Percentiles rank a stretch among this genome's conserved stretches.
phyloP scores from a whole-genome alignment of 2,329 filamentous ascomycete genomes.

The Fusarium sp. region DNA sequence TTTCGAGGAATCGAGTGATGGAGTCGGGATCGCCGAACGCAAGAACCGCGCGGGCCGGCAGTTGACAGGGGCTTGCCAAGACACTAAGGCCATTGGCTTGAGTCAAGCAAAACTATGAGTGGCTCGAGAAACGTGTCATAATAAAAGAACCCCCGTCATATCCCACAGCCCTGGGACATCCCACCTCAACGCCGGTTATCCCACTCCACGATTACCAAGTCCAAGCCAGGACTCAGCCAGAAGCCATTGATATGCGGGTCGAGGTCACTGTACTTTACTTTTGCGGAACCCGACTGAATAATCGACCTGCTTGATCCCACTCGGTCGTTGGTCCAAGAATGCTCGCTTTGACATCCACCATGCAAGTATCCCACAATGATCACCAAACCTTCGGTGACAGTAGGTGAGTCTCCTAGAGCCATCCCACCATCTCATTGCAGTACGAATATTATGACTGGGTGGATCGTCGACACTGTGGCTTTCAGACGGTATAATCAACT shows the following conservation, averaged over 20 bases:
- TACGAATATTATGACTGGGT: neutral
- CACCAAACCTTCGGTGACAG: slow-evolving; percentile 13
- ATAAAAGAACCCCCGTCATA: neutral
- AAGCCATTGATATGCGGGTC: slow-evolving; percentile 12
- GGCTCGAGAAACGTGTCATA: neutral
- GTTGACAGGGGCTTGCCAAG: neutral
- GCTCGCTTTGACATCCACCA: slow-evolving; percentile 20
- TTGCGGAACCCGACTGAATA: slow-evolving; percentile 4
- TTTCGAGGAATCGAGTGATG: neutral
- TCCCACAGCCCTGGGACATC: slow-evolving; percentile 22
- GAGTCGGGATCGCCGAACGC: slow-evolving; percentile 14
- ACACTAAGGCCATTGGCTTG: neutral
- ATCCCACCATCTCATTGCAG: neutral
- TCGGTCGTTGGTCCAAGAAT: slow-evolving; percentile 9
- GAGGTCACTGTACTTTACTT: slow-evolving; percentile 12
- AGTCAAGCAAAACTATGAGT: rapidly evolving
- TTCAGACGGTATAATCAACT: neutral
- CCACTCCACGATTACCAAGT: slow-evolving; percentile 43
- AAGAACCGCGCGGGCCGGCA: slow-evolving; percentile 1
- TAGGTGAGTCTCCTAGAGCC: slow-evolving; percentile 10
- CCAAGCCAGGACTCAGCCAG: slow-evolving; percentile 1
- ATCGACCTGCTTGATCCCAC: slow-evolving; percentile 25
- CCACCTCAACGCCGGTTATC: slow-evolving; percentile 32
- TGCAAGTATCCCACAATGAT: slow-evolving; percentile 41
- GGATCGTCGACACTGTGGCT: slow-evolving; percentile 20